A percentile compares a stretch with the other conserved stretches of the same genome.
phyloP scores from a whole-genome alignment of 1,139 yeast genomes.

The Chernovozyma sophiae-reginae region DNA sequence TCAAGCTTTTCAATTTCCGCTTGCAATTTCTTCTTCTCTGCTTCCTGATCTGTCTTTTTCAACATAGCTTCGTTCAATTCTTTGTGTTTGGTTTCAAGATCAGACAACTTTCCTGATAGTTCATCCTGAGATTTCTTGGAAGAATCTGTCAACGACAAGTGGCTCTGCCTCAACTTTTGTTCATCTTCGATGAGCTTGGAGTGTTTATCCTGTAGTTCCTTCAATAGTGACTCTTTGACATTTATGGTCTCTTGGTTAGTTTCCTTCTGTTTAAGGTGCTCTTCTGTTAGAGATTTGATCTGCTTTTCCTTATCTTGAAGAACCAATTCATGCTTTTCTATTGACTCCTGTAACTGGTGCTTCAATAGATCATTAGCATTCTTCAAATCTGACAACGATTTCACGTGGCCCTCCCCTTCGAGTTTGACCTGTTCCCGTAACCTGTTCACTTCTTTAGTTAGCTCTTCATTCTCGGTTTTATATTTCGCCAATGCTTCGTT shows the following conservation, averaged over 20 bases:
- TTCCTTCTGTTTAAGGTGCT: neutral
- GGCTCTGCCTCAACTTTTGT: conserved; percentile 1
- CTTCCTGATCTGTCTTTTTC: neutral
- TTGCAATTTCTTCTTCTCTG: neutral
- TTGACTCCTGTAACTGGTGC: neutral
- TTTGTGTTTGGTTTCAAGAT: too few relatives aligned
- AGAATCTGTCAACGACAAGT: neutral
- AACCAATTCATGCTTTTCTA: neutral
- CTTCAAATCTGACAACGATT: conserved; percentile 7
- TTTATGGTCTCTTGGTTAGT: neutral
- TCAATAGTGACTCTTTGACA: neutral
- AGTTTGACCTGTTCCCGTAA: neutral
- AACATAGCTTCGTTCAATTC: neutral
- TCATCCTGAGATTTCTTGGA: neutral
- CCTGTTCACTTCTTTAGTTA: neutral
- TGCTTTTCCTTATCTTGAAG: neutral
- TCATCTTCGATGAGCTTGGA: neutral
- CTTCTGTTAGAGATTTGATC: neutral
- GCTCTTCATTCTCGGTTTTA: conserved; percentile 1
- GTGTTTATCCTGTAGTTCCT: neutral
- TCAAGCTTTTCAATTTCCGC: neutral
- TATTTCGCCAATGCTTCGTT: conserved; percentile 1
- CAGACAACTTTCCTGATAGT: too few relatives aligned
- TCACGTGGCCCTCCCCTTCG: conserved; percentile 4
- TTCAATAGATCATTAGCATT: conserved; percentile 1